Evolutionary conservation across 2,329 filamentous ascomycete species (phyloP), one percentile per base, ranked within the genome.

Genomic region (Cercospora citrullina): DNA sequence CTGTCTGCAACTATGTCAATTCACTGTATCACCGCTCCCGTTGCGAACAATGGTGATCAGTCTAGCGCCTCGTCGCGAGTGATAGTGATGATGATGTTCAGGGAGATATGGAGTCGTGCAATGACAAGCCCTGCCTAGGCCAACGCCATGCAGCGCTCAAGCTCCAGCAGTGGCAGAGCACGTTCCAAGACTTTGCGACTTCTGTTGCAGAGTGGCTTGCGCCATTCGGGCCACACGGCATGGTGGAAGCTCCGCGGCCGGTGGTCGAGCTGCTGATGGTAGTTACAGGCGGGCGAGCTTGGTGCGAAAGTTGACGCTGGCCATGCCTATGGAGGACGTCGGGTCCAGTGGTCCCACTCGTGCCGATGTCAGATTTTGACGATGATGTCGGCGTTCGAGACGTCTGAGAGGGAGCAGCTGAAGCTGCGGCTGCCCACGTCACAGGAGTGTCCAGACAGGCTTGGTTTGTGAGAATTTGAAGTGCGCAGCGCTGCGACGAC

Each of bases 111-210:
- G 55, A 21, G 55, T 23, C 30, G 31, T 21, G 55, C 28, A 48
- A 62, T 48, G 59, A 61, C 60, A 30, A 33, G 60, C 21, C 42
- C 33, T 62, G 60, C 60, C 60, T 23, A 62, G 60, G 12, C 28
- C 55, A 48, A 51, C 39, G 60, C 60, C 60, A 51, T 28, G 42
- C 2, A 30, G 39, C n/a, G 42, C 33, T 51, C 60, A 30, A 62
- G 60, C 36, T 51, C 60, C 18, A 62, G 39, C 21, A 30, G 60
- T 62, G 60, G 60, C 60, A 62, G 60, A 62, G 60, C 60, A 62
- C 42, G 60, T 62, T 51, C 42, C 42, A 62, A 23, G 55, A 21
- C 12, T 36, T 12, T 36, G 1, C 2, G 30, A 21, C 55, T 36
- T 36, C 55, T 18, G 26, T 59, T 59, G 55, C 31, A 12, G 14